Percentiles rank a stretch among this genome's conserved stretches.
Conservation (phyloP, 2,329 filamentous ascomycete species). For the Cladosporium phlei region DNA sequence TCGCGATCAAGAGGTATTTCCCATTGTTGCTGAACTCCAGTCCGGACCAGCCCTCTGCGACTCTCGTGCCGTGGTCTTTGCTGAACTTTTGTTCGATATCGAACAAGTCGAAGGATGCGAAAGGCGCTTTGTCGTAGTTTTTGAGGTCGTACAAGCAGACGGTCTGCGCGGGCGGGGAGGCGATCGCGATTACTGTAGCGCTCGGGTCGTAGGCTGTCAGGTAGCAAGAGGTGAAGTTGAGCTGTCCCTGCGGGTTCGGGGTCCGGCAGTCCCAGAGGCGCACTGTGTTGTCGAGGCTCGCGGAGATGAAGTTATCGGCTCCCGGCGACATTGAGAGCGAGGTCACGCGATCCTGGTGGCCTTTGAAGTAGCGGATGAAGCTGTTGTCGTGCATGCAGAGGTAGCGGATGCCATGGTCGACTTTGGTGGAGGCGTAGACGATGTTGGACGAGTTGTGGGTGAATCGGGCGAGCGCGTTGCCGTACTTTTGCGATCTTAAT, state of each 20-base stretch:
- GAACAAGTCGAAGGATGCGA: constrained; percentile 76
- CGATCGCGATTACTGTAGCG: constrained; percentile 85
- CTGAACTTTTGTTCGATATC: constrained; percentile 55
- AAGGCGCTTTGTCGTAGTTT: constrained; percentile 88
- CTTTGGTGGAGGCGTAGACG: constrained; percentile 91
- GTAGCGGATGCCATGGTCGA: constrained; percentile 84
- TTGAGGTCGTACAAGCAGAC: constrained; percentile 88
- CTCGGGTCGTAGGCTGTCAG: constrained; percentile 89
- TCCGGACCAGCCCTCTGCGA: constrained; percentile 68
- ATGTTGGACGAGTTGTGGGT: constrained; percentile 88
- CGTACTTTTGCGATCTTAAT: constrained; percentile 93
- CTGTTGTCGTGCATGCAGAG: constrained; percentile 91
- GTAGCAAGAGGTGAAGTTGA: constrained; percentile 75
- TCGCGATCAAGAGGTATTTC: constrained; percentile 77
- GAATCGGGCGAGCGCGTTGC: constrained; percentile 88
- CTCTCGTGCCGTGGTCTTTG: constrained; percentile 47
- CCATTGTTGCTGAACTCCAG: constrained; percentile 96
- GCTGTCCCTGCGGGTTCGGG: constrained; percentile 70
- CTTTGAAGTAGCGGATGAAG: constrained; percentile 93
- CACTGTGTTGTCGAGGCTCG: constrained; percentile 84
- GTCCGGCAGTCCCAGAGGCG: constrained; percentile 84
- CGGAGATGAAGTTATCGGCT: constrained; percentile 86
- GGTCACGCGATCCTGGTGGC: constrained; percentile 81
- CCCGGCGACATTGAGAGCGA: constrained; percentile 78
- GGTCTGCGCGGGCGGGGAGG: constrained; percentile 70